These are phyloP conservation scores for Acanthamoeba sp. DNA, from an alignment of 208 protist species.

Conservation along the genomic window DNA sequence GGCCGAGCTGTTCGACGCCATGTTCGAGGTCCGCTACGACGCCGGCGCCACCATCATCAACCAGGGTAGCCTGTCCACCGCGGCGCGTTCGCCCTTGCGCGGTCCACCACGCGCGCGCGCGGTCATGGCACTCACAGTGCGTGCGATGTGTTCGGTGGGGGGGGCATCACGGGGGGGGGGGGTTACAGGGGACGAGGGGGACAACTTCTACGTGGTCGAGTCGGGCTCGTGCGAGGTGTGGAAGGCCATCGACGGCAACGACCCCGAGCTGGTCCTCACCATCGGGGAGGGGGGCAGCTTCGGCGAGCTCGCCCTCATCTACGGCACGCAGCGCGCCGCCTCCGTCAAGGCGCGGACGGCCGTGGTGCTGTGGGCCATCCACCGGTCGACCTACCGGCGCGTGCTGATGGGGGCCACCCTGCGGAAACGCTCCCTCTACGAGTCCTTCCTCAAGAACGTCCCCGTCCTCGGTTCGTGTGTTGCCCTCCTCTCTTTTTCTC, in stretches of 20 bases:
- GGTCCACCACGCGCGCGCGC: no score
- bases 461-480: constrained; percentile 81
- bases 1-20: constrained; percentile 37
- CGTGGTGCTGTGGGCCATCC: constrained; percentile 86
- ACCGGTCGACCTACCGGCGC: constrained; percentile 84
- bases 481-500: neutral
- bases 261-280: neutral
- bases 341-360: constrained; percentile 74
- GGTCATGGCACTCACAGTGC: no score
- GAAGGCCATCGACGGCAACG: constrained; percentile 45
- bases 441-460: constrained; percentile 86
- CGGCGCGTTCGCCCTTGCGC: neutral
- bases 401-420: constrained; percentile 87
- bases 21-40: constrained; percentile 14
- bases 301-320: constrained; percentile 92
- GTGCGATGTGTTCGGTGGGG: neutral
- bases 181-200: constrained; percentile 85
- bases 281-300: constrained; percentile 83
- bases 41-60: constrained; percentile 43
- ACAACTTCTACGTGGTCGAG: constrained; percentile 88
- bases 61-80: neutral
- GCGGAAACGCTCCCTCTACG: constrained; percentile 83
- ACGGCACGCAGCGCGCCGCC: constrained; percentile 79
- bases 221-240: constrained; percentile 80
- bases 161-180: neutral